Conservation (phyloP, 306 rosid genomes). For the Trichosanthes truncata region DNA sequence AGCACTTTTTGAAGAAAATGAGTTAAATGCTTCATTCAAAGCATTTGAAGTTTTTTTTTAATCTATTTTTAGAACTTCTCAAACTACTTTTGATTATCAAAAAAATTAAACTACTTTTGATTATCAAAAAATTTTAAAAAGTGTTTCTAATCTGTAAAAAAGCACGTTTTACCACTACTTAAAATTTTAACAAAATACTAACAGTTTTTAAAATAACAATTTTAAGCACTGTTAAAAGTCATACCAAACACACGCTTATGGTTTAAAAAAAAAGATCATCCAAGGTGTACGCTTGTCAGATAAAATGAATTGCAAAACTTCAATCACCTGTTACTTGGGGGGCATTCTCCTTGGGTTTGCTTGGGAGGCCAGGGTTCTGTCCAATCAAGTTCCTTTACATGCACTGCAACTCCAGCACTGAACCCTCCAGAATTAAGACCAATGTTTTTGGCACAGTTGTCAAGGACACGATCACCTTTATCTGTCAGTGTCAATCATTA, state of each 20-base stretch:
- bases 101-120: neutral
- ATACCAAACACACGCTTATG: neutral
- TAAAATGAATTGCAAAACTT: neutral
- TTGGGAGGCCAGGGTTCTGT: conserved; percentile 69
- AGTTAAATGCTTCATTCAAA: neutral
- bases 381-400: conserved; percentile 84
- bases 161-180: neutral
- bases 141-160: neutral
- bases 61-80: neutral
- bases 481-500: conserved; percentile 49
- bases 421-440: conserved; percentile 50
- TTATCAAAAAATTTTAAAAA: neutral
- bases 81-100: neutral
- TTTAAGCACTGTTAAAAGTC: neutral
- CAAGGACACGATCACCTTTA: conserved; percentile 64
- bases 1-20: neutral
- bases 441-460: conserved; percentile 67
- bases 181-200: neutral
- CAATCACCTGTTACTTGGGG: conserved; percentile 34
- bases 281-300: neutral
- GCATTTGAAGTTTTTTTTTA: neutral
- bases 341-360: conserved; percentile 28
- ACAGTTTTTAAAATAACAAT: no score
- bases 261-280: neutral
- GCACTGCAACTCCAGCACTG: conserved; percentile 31